Evolutionary conservation across 2,329 filamentous ascomycete genomes (phyloP), one percentile per base, ranked within the genome.

Genomic region (Fusarium pseudocircinatum): DNA sequence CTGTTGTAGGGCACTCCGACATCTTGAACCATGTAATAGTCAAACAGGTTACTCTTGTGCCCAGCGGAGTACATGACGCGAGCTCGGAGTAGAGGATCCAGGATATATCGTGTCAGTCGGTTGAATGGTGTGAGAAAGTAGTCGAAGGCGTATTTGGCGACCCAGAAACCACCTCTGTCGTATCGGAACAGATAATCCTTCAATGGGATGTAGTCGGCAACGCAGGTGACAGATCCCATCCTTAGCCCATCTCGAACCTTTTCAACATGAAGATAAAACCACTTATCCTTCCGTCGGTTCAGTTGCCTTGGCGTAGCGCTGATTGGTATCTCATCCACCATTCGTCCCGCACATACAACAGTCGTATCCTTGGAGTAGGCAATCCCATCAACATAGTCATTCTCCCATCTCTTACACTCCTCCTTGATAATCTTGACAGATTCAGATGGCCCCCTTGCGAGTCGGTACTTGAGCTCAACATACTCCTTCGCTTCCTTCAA

Each of bases 241-340:
- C 63, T 54, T 26, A 83, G 69, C 49, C 72, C 67, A 65, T 79
- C 80, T 68, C 79, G 74, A 42, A 80, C 78, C n/a, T 85, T 80
- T 71, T 89, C 81, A 3, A 88, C 91, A 72, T 93, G 92, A 6
- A 94, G 82, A 67, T 94, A 94, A 78, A 93, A 94, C 93, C 92
- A 95, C 1, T 91, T 89, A 72, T 95, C 92, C 8, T 79, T 80
- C 0, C 87, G 82, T 16, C 87, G 83, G n/a, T 87, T 87, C 79
- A 94, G 92, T 1, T 79, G 83, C 30, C 81, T 82, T 2, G 82
- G 75, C 49, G 78, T 78, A 6, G 70, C 67, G 3, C 79, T 81
- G 0, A 78, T 61, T 0, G 85, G 85, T 0, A 85, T 68, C 0
- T 82, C 78, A 57, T 92, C 83, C 2, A 86, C 85, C 22, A 93